These are phyloP conservation scores for Aspergillus homomorphus DNA, from an alignment of 495 filamentous ascomycete genomes.

Conservation along the genomic window DNA sequence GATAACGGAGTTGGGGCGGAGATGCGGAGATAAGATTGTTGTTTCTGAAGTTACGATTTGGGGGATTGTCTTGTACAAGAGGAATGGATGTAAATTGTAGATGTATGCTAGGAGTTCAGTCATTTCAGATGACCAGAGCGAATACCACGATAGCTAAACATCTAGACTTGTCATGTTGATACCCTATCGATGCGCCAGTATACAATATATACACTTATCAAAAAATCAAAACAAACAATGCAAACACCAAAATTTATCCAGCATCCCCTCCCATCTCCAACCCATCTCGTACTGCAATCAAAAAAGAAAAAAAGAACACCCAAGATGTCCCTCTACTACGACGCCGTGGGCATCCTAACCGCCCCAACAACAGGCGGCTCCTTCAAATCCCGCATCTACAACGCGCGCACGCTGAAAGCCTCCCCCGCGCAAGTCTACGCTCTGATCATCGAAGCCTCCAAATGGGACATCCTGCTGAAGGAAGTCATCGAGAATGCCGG, in stretches of 20 bases:
- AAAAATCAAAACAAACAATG: slow-evolving; percentile 27
- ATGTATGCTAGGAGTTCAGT: too few species aligned
- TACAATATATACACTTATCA: not conserved
- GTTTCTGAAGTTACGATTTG: not conserved
- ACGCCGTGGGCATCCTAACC: slow-evolving; percentile 72
- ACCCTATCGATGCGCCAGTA: too few species aligned
- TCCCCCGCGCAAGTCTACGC: slow-evolving; percentile 82
- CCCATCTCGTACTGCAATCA: not conserved
- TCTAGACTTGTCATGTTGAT: too few species aligned
- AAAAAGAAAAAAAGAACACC: too few species aligned
- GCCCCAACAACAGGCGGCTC: slow-evolving; percentile 61
- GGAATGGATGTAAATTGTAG: not conserved
- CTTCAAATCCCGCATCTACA: slow-evolving; percentile 79
- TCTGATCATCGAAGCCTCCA: slow-evolving; percentile 75
- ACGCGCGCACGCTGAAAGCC: slow-evolving; percentile 62
- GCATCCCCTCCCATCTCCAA: not conserved
- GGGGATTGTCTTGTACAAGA: not conserved
- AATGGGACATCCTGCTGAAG: slow-evolving; percentile 83
- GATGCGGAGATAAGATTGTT: slow-evolving; percentile 9
- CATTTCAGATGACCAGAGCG: too few species aligned
- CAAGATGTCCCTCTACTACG: slow-evolving; percentile 91
- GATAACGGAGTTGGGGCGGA: not conserved
- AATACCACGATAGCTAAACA: too few species aligned
- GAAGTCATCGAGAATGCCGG: slow-evolving; percentile 78
- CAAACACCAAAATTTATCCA: slow-evolving; percentile 27